These are phyloP conservation scores for Crithidia thermophila DNA, from an alignment of 208 protist species.

Conservation along the genomic window DNA sequence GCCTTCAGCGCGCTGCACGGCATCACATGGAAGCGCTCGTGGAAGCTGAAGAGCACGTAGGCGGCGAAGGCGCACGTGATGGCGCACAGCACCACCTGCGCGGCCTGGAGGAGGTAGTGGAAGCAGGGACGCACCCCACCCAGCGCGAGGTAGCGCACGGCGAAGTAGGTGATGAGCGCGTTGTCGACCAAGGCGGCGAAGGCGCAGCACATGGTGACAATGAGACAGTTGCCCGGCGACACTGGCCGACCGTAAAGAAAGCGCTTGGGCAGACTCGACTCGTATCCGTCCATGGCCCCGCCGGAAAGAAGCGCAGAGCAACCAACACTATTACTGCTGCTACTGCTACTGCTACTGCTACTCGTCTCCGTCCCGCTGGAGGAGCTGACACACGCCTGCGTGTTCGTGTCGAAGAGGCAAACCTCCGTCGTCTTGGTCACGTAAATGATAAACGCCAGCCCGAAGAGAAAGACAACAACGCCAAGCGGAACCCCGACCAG, in stretches of 20 bases:
- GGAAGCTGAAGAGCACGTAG: slow-evolving; percentile 48
- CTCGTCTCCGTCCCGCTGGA: background rate
- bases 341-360: background rate
- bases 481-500: slow-evolving; percentile 43
- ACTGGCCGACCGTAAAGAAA: slow-evolving; percentile 38
- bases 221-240: slow-evolving; percentile 38
- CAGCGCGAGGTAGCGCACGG: slow-evolving; percentile 49
- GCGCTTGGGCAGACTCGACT: slow-evolving; percentile 15
- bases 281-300: background rate
- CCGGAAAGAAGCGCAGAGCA: background rate
- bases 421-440: slow-evolving; percentile 21
- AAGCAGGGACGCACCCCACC: slow-evolving; percentile 45
- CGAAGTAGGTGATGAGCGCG: slow-evolving; percentile 59
- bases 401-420: slow-evolving; percentile 27
- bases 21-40: slow-evolving; percentile 19
- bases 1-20: slow-evolving; percentile 31
- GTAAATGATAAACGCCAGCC: slow-evolving; percentile 51
- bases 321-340: background rate
- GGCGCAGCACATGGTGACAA: slow-evolving; percentile 49
- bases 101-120: slow-evolving; percentile 45
- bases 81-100: slow-evolving; percentile 45
- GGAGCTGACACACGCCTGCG: slow-evolving; percentile 14
- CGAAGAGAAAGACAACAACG: slow-evolving; percentile 42
- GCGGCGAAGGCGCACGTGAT: slow-evolving; percentile 52
- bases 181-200: slow-evolving; percentile 39